Base-by-base conservation (phyloP, 805 yeast species). In the Saccharomyces paradoxus region DNA sequence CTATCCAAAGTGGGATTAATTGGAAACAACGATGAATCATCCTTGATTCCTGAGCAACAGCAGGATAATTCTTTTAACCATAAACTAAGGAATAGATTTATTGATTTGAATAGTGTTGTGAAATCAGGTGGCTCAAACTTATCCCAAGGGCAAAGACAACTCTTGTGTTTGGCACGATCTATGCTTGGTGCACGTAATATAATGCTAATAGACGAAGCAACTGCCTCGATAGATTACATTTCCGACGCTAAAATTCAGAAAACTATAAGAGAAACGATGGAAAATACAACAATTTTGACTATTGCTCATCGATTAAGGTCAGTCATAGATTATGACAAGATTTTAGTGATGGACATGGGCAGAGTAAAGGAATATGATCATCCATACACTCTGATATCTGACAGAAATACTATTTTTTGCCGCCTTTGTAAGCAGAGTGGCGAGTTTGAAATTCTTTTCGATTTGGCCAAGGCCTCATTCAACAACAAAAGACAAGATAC, bases 351-450 rank as follows among this genome's bases (percentile, higher is more conserved):
- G 77, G 94, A 87, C 60, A 79, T 83, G 50, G 95, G 96, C 50
- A 76, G 77, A 59, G 80, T 84, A 6, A 77, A 76, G 31, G 91
- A 87, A 67, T 85, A 77, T 61, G 94, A 84, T 56, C 77, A 79
- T 46, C 95, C 95, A 1, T 76, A 74, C 63, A 74, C 73, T 13
- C 76, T 87, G 56, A 76, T 83, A 59, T 69, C 73, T 47, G 64
- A 77, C 51, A 65, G 71, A 37, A 72, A 72, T 37, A 76, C 84
- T 21, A 70, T 77, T 27, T 86, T 84, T 74, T 74, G 77, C 61
- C 74, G 76, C 52, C 85, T 86, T 89, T 86, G 91, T 67, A 77
- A 75, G 31, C 87, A 87, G 69, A 84, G 92, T 64, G 97, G 97
- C 48, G 97, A 90, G 68, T 74, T 90, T 56, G 96, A 87, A 51